A percentile compares a stretch with the other conserved stretches of the same genome.
Conservation (phyloP, 495 filamentous ascomycete species). For the Penicillium longicatenatum region DNA sequence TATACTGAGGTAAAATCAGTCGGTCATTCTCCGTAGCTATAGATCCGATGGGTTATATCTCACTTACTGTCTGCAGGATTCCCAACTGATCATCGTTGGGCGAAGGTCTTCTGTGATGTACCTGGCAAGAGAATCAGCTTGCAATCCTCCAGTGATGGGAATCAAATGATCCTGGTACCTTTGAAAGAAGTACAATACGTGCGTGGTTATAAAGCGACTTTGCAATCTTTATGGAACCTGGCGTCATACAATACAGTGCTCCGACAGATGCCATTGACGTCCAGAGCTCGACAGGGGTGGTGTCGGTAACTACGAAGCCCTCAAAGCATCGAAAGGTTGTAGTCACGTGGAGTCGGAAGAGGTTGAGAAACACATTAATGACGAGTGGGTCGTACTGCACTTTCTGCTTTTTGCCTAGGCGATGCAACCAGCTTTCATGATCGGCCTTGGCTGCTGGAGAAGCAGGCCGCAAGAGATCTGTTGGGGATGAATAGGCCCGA, state of each 20-base stretch:
- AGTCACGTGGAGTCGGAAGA: background rate
- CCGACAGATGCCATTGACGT: background rate
- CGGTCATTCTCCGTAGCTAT: background rate
- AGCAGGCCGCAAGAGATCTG: background rate
- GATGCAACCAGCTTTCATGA: background rate
- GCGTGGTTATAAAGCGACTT: background rate
- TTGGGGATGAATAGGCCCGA: background rate
- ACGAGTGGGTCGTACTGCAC: background rate
- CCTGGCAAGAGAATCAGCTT: background rate
- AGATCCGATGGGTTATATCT: too few species aligned
- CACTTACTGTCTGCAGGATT: background rate
- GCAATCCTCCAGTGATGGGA: background rate
- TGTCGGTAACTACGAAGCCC: background rate
- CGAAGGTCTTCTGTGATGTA: background rate
- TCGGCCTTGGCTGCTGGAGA: background rate
- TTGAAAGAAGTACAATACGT: background rate
- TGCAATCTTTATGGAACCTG: background rate
- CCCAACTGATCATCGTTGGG: background rate
- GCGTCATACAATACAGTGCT: background rate
- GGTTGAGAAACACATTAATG: background rate
- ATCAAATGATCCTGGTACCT: background rate
- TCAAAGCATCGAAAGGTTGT: background rate
- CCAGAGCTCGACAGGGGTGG: background rate
- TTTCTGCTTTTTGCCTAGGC: background rate
- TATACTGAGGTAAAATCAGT: background rate